These are phyloP conservation scores for Paramecium sonneborni DNA, from an alignment of 73 alveolate genomes.

Conservation along the genomic window DNA sequence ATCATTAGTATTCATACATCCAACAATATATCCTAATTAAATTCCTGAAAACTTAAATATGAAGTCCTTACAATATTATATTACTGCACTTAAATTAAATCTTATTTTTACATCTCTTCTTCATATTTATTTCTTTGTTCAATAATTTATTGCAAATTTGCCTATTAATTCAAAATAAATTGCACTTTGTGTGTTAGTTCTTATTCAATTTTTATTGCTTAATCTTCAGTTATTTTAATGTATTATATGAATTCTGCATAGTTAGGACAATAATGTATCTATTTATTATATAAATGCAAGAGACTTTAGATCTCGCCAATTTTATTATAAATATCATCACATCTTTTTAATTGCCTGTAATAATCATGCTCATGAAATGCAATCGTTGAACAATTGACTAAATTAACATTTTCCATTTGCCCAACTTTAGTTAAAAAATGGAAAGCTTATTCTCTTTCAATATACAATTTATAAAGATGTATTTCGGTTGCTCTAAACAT, in stretches of 20 bases:
- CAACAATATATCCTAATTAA: slow-evolving; percentile 77
- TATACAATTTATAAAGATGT: slow-evolving; percentile 8
- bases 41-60: background rate
- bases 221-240: background rate
- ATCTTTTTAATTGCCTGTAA: background rate
- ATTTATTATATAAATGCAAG: background rate
- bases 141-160: background rate
- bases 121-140: background rate
- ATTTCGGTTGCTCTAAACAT: slow-evolving; percentile 46
- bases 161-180: background rate
- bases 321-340: slow-evolving; percentile 7
- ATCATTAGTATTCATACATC: slow-evolving; percentile 83
- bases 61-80: background rate
- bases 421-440: background rate
- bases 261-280: background rate
- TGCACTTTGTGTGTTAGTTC: background rate
- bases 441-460: slow-evolving; percentile 11
- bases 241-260: slow-evolving; percentile 9
- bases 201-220: background rate
- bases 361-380: background rate
- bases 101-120: background rate
- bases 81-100: slow-evolving; percentile 10
- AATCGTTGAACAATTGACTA: background rate
- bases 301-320: background rate
- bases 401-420: background rate